Conservation (phyloP, 2,329 filamentous ascomycete genomes). For the Penicillium oxalicum region DNA sequence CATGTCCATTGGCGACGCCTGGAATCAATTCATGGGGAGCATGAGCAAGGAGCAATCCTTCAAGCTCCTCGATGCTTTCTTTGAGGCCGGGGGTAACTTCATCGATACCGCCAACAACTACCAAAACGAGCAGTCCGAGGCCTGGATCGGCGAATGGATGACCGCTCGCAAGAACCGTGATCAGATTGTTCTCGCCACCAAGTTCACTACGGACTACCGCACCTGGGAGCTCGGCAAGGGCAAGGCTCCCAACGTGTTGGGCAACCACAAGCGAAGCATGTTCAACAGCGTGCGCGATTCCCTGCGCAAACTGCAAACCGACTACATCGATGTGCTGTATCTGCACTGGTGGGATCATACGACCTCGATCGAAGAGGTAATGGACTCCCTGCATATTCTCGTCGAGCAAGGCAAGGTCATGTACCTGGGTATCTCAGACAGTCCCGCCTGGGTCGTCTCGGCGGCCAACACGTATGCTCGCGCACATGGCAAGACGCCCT, state of each 20-base stretch:
- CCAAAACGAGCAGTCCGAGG: slow-evolving; percentile 58
- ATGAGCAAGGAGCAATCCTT: slow-evolving; percentile 60
- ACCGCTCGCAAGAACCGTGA: slow-evolving; percentile 57
- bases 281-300: slow-evolving; percentile 40
- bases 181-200: slow-evolving; percentile 66
- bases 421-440: slow-evolving; percentile 39
- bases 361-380: slow-evolving; percentile 28
- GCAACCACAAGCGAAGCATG: slow-evolving; percentile 41
- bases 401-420: slow-evolving; percentile 38
- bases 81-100: slow-evolving; percentile 63
- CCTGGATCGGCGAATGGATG: slow-evolving; percentile 68
- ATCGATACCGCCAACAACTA: slow-evolving; percentile 68
- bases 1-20: slow-evolving; percentile 36
- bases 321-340: slow-evolving; percentile 51
- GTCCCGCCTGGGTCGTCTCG: slow-evolving; percentile 38
- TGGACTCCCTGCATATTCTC: slow-evolving; percentile 31
- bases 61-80: slow-evolving; percentile 61
- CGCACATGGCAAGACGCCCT: slow-evolving; percentile 35
- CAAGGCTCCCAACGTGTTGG: slow-evolving; percentile 37
- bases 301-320: slow-evolving; percentile 46
- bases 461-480: slow-evolving; percentile 39
- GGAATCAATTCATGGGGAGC: slow-evolving; percentile 54
- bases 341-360: slow-evolving; percentile 50
- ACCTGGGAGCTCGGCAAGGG: slow-evolving; percentile 30
- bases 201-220: slow-evolving; percentile 57